Conservation (phyloP, 306 rosid species). For the Luffa acutangula region DNA sequence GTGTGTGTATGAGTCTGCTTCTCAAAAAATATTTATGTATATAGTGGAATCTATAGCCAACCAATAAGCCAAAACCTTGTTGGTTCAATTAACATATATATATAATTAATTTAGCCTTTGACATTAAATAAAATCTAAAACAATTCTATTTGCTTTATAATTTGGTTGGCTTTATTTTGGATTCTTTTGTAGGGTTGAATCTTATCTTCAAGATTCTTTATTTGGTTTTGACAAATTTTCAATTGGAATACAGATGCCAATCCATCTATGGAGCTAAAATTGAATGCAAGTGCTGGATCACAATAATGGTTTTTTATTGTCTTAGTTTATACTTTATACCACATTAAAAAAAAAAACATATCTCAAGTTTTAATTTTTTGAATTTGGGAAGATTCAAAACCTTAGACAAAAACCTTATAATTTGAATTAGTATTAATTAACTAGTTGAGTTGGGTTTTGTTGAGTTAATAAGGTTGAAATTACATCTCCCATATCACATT, state of each 20-base stretch:
- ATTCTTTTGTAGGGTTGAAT: slow-evolving; percentile 2
- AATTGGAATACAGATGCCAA: background rate
- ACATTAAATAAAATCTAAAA: background rate
- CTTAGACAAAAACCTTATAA: background rate
- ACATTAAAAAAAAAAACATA: background rate
- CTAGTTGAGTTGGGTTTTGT: background rate
- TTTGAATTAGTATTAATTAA: too few species aligned
- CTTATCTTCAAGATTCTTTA: slow-evolving; percentile 9
- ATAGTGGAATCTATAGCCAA: slow-evolving; percentile 6
- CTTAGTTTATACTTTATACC: background rate
- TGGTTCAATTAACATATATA: background rate
- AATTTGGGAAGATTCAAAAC: background rate
- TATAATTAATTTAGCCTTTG: background rate
- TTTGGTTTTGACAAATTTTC: background rate
- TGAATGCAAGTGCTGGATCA: background rate
- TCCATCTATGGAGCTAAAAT: background rate
- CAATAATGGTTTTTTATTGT: background rate
- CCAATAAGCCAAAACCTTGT: background rate
- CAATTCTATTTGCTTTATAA: background rate
- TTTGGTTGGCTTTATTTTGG: background rate
- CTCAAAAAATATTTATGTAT: background rate
- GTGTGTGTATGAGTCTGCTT: background rate
- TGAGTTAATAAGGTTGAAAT: too few species aligned
- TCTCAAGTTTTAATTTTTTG: background rate
- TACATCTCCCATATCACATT: too few species aligned